Conservation (phyloP, 2,329 filamentous ascomycete species). For the Epichloe gansuensis region DNA sequence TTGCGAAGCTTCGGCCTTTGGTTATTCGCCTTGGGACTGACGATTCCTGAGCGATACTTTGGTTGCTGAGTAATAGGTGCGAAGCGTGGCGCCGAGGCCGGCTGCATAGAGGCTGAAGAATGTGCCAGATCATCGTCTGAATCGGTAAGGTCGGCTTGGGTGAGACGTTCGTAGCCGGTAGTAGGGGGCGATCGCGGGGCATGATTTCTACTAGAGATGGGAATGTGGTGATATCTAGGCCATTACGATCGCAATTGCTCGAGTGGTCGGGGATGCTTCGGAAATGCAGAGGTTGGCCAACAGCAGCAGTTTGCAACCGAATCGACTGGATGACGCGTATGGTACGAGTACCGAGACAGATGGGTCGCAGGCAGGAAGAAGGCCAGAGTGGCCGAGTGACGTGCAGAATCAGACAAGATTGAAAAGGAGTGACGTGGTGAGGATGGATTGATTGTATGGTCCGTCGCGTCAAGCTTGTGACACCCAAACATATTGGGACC, state of each 20-base stretch:
- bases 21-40: conserved; percentile 34
- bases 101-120: conserved; percentile 43
- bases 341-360: neutral
- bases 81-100: conserved; percentile 49
- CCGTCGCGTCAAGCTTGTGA: neutral
- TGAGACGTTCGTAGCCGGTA: conserved; percentile 75
- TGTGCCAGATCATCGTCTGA: conserved; percentile 52
- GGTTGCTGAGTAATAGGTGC: conserved; percentile 52
- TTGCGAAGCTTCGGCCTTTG: conserved; percentile 31
- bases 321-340: neutral
- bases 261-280: too few species aligned
- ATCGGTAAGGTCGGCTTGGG: conserved; percentile 68
- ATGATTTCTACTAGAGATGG: conserved; percentile 26
- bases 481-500: neutral
- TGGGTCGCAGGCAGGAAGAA: neutral
- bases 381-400: neutral
- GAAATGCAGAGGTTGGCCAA: neutral
- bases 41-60: conserved; percentile 47
- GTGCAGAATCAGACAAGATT: neutral
- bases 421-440: neutral
- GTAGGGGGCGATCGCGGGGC: conserved; percentile 59
- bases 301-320: neutral
- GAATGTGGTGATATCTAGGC: neutral
- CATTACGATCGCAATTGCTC: neutral
- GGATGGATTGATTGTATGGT: neutral